These are phyloP conservation scores for Zasmidium citrigriseum DNA, from an alignment of 2,329 filamentous ascomycete genomes.

Conservation along the genomic window DNA sequence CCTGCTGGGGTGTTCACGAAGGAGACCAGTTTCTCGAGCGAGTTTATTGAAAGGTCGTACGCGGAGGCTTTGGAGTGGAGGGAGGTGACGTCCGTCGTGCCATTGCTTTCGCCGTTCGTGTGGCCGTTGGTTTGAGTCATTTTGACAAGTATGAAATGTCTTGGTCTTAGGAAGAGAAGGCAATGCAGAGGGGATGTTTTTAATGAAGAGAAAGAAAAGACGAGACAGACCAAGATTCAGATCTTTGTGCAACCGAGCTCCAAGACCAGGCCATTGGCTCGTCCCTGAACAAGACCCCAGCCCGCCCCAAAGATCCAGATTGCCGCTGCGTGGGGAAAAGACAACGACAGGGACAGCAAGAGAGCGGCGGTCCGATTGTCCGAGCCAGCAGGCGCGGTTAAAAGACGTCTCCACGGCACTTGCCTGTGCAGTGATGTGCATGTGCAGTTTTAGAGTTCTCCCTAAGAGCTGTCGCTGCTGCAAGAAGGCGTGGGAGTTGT, in stretches of 20 bases:
- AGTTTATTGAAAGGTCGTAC: slow-evolving; percentile 28
- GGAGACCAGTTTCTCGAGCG: slow-evolving; percentile 42
- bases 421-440: background rate
- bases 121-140: background rate
- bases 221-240: background rate
- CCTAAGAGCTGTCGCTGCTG: too few relatives aligned
- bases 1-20: slow-evolving; percentile 41
- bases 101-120: slow-evolving; percentile 14
- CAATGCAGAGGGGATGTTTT: background rate
- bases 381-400: background rate
- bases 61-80: slow-evolving; percentile 20
- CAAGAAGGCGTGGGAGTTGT: background rate
- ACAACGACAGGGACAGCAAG: background rate
- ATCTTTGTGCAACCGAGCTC: background rate
- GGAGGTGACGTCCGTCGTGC: slow-evolving; percentile 4
- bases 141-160: too few relatives aligned
- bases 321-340: background rate
- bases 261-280: background rate
- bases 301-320: background rate
- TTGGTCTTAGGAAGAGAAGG: background rate
- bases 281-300: background rate
- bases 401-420: background rate
- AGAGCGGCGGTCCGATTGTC: background rate
- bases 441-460: background rate
- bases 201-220: background rate